phyloP scores from a whole-genome alignment of 2,329 filamentous ascomycete species.

The Botrytis squamosa region DNA sequence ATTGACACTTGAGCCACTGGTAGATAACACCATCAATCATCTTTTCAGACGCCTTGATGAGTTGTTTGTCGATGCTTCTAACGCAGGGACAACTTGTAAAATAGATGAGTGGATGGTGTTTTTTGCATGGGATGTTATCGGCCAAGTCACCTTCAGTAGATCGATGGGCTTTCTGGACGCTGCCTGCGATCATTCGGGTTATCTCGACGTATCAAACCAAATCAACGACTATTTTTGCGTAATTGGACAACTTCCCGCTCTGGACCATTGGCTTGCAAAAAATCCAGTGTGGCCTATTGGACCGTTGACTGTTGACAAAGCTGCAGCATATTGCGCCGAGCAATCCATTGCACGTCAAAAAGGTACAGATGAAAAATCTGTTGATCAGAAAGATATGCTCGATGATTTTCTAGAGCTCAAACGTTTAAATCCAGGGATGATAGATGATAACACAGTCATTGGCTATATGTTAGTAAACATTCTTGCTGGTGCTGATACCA shows the following conservation, averaged over 20 bases:
- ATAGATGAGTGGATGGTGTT: slow-evolving; percentile 45
- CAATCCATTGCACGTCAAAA: slow-evolving; percentile 21
- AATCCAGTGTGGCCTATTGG: slow-evolving; percentile 28
- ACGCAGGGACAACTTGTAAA: slow-evolving; percentile 32
- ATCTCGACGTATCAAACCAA: no score
- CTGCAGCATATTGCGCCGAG: slow-evolving; percentile 24
- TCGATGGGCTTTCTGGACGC: slow-evolving; percentile 43
- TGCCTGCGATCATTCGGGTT: slow-evolving; percentile 38
- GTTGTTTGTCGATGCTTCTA: slow-evolving; percentile 36
- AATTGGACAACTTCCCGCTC: slow-evolving; percentile 32
- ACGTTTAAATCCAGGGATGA: no score
- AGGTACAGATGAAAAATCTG: slow-evolving; percentile 41
- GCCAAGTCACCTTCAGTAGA: slow-evolving; percentile 43
- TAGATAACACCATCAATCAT: slow-evolving; percentile 38
- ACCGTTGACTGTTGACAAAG: slow-evolving; percentile 23
- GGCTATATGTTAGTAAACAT: no score
- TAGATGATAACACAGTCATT: no score
- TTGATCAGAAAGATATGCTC: slow-evolving; percentile 41
- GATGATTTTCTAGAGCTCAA: not conserved
- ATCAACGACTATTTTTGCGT: slow-evolving; percentile 35
- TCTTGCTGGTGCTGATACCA: no score
- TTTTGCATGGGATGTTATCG: slow-evolving; percentile 44
- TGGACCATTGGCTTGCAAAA: slow-evolving; percentile 29
- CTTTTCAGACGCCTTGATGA: slow-evolving; percentile 40
- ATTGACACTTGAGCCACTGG: slow-evolving; percentile 33